Evolutionary conservation across 805 yeast species (phyloP).

Genomic region (Wickerhamiella slavikovae): DNA sequence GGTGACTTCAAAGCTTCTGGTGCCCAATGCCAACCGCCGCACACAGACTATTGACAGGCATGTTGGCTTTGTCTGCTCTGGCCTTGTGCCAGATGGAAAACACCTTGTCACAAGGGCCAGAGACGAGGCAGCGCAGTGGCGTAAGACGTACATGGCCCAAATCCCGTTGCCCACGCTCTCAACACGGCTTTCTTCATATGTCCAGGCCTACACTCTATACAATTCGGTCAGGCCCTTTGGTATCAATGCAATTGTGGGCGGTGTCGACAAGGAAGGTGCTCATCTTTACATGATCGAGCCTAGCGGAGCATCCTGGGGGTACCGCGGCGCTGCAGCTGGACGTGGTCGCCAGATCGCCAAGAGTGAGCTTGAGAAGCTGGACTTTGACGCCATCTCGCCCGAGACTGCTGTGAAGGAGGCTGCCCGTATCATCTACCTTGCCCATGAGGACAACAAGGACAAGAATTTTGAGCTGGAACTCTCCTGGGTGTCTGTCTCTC

Average conservation of each 20-base stretch:
- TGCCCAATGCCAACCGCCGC: slow-evolving; percentile 72
- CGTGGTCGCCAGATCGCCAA: slow-evolving; percentile 98
- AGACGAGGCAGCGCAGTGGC: slow-evolving; percentile 70
- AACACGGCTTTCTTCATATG: slow-evolving; percentile 75
- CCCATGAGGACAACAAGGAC: slow-evolving; percentile 96
- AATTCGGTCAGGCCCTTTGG: slow-evolving; percentile 98
- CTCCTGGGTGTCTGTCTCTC: slow-evolving; percentile 63
- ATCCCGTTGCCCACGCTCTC: slow-evolving; percentile 66
- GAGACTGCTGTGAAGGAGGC: slow-evolving; percentile 82
- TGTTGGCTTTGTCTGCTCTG: slow-evolving; percentile 87
- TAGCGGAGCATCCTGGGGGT: slow-evolving; percentile 95
- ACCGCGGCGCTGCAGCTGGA: slow-evolving; percentile 92
- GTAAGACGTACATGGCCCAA: slow-evolving; percentile 52
- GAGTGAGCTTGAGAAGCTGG: slow-evolving; percentile 82
- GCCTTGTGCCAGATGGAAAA: slow-evolving; percentile 91
- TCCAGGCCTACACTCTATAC: slow-evolving; percentile 88
- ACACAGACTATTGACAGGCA: slow-evolving; percentile 88
- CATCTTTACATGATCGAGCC: slow-evolving; percentile 96
- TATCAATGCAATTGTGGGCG: slow-evolving; percentile 78
- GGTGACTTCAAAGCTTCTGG: slow-evolving; percentile 66
- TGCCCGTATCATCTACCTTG: slow-evolving; percentile 77
- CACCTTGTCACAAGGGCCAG: slow-evolving; percentile 82
- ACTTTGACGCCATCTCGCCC: slow-evolving; percentile 44
- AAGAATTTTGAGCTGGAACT: slow-evolving; percentile 91
- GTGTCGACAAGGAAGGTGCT: slow-evolving; percentile 74